Evolutionary conservation across 441 rosid genomes (phyloP).

Genomic region (Geranium incanum): DNA sequence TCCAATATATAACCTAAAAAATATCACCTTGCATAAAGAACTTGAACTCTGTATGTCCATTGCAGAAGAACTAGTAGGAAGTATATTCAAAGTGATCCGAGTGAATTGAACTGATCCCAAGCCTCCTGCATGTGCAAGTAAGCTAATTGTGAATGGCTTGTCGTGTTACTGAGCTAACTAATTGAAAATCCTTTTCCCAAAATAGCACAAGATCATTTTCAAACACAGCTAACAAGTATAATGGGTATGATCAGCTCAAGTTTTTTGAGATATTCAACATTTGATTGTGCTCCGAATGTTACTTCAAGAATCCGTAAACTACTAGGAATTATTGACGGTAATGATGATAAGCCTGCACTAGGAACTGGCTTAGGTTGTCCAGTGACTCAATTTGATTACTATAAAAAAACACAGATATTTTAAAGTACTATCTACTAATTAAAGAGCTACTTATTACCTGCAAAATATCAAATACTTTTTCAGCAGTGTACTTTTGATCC

Average conservation of each 20-base stretch:
- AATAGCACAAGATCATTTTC: not conserved
- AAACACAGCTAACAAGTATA: not conserved
- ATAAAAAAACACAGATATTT: not conserved
- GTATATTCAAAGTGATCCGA: not conserved
- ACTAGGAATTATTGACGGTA: not conserved
- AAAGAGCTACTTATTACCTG: slow-evolving; percentile 44
- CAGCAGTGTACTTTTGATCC: slow-evolving; percentile 70
- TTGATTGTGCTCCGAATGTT: no score
- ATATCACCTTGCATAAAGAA: not conserved
- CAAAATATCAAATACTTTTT: slow-evolving; percentile 66
- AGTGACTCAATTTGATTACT: not conserved
- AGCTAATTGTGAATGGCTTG: not conserved
- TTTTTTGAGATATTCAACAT: no score
- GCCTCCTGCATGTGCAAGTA: slow-evolving; percentile 6
- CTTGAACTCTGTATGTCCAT: not conserved
- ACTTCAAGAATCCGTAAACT: no score
- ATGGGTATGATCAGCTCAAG: no score
- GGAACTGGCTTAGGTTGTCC: not conserved
- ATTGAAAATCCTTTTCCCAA: not conserved
- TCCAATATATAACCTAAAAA: not conserved
- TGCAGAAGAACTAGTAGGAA: not conserved
- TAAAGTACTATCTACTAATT: not conserved
- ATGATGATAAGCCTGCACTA: no score
- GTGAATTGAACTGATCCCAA: not conserved
- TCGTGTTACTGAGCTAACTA: not conserved